These are phyloP conservation scores for Pelagomonas calceolata DNA, from an alignment of 108 stramenopile genomes.

Conservation along the genomic window DNA sequence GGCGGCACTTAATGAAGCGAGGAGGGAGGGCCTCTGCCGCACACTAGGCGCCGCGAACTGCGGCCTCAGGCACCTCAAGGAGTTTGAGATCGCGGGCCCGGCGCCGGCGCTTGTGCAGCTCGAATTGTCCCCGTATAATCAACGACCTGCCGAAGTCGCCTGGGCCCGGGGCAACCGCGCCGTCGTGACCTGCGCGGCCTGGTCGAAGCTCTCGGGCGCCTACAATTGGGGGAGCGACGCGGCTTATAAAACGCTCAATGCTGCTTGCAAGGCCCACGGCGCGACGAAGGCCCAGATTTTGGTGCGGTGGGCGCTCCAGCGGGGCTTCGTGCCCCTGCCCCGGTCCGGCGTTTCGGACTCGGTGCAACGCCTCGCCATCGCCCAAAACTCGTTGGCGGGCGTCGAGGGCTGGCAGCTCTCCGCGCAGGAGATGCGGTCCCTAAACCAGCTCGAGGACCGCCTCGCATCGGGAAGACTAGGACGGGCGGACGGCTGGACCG, in stretches of 20 bases:
- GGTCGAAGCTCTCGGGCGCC: conserved; percentile 54
- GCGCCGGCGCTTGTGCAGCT: conserved; percentile 55
- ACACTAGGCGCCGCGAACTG: conserved; percentile 18
- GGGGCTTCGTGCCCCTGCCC: conserved; percentile 57
- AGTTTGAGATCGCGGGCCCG: conserved; percentile 13
- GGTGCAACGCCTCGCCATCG: conserved; percentile 58
- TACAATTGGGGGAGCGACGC: conserved; percentile 51
- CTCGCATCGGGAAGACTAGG: conserved; percentile 54
- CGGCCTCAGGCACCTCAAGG: background rate
- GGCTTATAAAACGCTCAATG: conserved; percentile 28
- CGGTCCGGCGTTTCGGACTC: conserved; percentile 47
- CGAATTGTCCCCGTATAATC: conserved; percentile 62
- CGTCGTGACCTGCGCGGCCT: conserved; percentile 47
- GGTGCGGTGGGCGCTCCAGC: conserved; percentile 60
- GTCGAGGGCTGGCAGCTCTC: conserved; percentile 38
- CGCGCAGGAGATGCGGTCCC: conserved; percentile 43
- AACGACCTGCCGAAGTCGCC: conserved; percentile 40
- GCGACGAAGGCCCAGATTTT: conserved; percentile 68
- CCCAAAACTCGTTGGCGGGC: conserved; percentile 57
- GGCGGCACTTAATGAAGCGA: conserved; percentile 41
- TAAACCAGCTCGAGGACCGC: conserved; percentile 45
- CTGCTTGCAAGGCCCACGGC: conserved; percentile 40
- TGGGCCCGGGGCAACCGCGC: conserved; percentile 40
- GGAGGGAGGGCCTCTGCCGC: conserved; percentile 41
- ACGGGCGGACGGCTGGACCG: conserved; percentile 61